Evolutionary conservation across 1,284 basidiomycete genomes (phyloP), one percentile per base, ranked within the genome.

Genomic region (Hypsizygus ulmarius): DNA sequence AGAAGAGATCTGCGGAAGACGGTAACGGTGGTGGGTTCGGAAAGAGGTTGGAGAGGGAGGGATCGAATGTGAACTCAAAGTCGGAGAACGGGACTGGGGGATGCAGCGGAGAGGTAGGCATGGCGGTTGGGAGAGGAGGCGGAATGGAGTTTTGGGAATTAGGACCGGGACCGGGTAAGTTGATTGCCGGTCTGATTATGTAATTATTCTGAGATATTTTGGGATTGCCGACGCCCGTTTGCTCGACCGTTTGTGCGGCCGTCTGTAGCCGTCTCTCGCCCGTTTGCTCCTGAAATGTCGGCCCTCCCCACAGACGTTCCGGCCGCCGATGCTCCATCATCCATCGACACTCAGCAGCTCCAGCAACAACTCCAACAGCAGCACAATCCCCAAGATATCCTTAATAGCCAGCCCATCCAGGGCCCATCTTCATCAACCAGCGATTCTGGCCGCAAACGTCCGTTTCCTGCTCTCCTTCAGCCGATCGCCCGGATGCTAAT

Each of bases 1-100:
- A 84, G 64, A 90, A 88, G 55, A 89, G 80, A 59, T 86, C 85
- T 30, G 84, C 79, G 10, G 85, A 85, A 0, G 86, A 70, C 0
- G 84, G 84, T 0, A 87, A 62, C 0, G 81, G 75, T 0, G 77
- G 75, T 0, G 81, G 77, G 5, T 76, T 73, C 2, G 82, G 81
- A 49, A 83, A 79, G 28, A 82, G 53, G 44, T 63, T 67, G 19
- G 77, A 72, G 27, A 79, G 67, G 1, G 75, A 64, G 2, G 81
- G 77, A 59, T 84, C 81, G 58, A 83, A 86, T 14, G 74, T 62
- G 59, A 82, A 83, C 52, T 82, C 78, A 51, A 85, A 84, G 58
- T 85, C 82, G 40, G 77, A 66, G 61, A 79, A 81, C 0, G 80
- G 73, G 4, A 67, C 74, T 27, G 77, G 77, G 3, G 74, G 73